Evolutionary conservation across 768 basidiomycete species (phyloP), one percentile per base, ranked within the genome.

Genomic region (Boletus sensibilis): DNA sequence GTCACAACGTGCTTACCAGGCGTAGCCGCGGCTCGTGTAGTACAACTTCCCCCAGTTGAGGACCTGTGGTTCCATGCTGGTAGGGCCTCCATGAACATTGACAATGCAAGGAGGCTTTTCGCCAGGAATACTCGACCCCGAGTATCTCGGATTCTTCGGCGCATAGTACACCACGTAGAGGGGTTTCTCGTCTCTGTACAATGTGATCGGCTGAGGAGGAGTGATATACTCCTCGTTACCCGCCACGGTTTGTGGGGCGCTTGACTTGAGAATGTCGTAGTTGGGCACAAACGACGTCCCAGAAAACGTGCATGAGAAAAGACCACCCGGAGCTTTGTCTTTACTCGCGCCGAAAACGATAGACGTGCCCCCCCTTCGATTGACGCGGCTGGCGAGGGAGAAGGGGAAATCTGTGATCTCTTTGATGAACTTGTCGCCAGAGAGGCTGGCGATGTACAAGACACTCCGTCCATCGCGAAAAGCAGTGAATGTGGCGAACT

Each of bases 1-100:
- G 63, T 60, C 64, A 39, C 59, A 55, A 49, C 27, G 10, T 37
- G 54, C 75, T 51, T 60, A 88, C 88, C 86, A 90, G n/a, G 79
- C 87, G 74, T 80, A 91, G 27, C 88, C 87, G 5, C 87, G 78
- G 31, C 81, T 82, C 0, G 88, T 90, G 58, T 83, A 90, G 61
- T 79, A 91, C 60, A 87, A 79, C 44, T 75, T 80, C n/a, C 61
- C 67, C 82, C 82, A 82, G 14, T 66, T 68, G 34, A 91, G 68
- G 0, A 74, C 80, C 50, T 85, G 83, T 1, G 57, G 20, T 5
- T 75, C 72, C 5, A 75, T 68, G 3, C 61, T 62, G 0, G 88
- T 91, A 0, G 92, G 91, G 0, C 90, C 90, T 1, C 91, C 91
- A 56, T 92, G 91, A 5, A 80, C 78, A 35, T 76, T 62, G 13